phyloP scores from a whole-genome alignment of 2,329 filamentous ascomycete species.

The Ampelomyces quisqualis region DNA sequence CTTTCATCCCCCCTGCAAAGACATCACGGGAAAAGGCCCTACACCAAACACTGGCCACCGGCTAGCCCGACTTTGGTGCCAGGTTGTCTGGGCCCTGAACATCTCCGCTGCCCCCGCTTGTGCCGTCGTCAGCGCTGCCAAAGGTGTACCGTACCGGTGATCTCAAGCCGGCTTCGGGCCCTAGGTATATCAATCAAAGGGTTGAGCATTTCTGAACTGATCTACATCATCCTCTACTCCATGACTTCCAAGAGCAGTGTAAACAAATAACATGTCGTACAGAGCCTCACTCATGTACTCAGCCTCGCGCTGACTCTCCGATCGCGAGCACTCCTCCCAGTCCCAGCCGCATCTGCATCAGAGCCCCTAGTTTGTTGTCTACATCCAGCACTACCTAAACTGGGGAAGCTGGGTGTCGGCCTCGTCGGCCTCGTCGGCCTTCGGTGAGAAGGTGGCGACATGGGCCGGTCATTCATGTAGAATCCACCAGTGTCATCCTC shows the following conservation, averaged over 20 bases:
- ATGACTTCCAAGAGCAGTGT: too few species aligned
- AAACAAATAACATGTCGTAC: too few species aligned
- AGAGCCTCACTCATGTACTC: slow-evolving; percentile 12
- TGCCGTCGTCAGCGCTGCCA: neutral
- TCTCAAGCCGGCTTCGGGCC: too few species aligned
- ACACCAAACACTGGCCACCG: too few species aligned
- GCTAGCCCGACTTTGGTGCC: too few species aligned
- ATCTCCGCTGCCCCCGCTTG: slow-evolving; percentile 2
- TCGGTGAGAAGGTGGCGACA: slow-evolving; percentile 15
- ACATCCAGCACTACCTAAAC: slow-evolving; percentile 3
- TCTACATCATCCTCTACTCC: too few species aligned
- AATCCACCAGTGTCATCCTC: slow-evolving; percentile 19
- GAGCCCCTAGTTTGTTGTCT: neutral
- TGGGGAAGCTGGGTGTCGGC: slow-evolving; percentile 8
- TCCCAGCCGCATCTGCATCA: slow-evolving; percentile 11
- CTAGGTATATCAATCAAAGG: too few species aligned
- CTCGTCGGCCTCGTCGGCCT: slow-evolving; percentile 9
- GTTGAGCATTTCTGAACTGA: too few species aligned
- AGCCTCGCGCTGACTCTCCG: slow-evolving; percentile 19
- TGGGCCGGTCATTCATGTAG: slow-evolving; percentile 14
- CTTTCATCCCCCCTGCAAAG: too few species aligned
- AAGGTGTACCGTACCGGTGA: too few species aligned
- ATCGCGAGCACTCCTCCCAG: slow-evolving; percentile 30
- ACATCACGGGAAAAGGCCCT: too few species aligned
- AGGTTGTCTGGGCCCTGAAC: too few species aligned